Evolutionary conservation across 768 basidiomycete genomes (phyloP).

Genomic region (Ramaria sp.): DNA sequence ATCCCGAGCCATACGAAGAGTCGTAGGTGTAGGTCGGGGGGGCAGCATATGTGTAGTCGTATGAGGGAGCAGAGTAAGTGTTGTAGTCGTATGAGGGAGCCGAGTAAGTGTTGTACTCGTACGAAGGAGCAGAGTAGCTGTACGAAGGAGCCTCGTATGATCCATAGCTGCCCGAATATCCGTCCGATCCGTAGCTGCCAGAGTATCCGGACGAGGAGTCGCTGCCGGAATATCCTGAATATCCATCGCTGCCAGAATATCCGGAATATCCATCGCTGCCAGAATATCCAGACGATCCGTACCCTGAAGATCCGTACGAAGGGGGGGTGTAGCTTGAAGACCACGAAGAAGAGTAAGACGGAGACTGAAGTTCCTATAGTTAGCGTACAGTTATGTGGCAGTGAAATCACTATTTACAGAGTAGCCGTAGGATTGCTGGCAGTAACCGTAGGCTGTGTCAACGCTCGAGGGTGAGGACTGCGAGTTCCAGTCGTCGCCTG

Average conservation of each 20-base stretch:
- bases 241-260: too few relatives aligned
- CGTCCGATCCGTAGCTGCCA: too few relatives aligned
- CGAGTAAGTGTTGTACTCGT: not conserved
- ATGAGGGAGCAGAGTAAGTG: not conserved
- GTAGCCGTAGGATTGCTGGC: slow-evolving; percentile 3
- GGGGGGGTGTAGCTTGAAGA: not conserved
- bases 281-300: not conserved
- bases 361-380: not conserved
- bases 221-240: too few relatives aligned
- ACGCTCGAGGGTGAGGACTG: slow-evolving; percentile 1
- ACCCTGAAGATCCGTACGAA: not conserved
- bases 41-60: not conserved
- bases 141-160: not conserved
- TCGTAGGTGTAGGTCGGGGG: not conserved
- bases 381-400: not conserved
- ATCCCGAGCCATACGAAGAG: not conserved
- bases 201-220: not conserved
- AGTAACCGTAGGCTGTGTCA: not conserved
- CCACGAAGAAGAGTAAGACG: slow-evolving; percentile 1
- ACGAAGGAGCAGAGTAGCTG: not conserved
- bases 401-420: not conserved
- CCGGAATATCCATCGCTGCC: too few relatives aligned
- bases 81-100: not conserved
- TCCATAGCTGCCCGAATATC: too few relatives aligned
- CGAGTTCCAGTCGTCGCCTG: slow-evolving; percentile 7